Evolutionary conservation across 2,329 filamentous ascomycete genomes (phyloP), one percentile per base, ranked within the genome.

Genomic region (Neofusicoccum cordaticola): DNA sequence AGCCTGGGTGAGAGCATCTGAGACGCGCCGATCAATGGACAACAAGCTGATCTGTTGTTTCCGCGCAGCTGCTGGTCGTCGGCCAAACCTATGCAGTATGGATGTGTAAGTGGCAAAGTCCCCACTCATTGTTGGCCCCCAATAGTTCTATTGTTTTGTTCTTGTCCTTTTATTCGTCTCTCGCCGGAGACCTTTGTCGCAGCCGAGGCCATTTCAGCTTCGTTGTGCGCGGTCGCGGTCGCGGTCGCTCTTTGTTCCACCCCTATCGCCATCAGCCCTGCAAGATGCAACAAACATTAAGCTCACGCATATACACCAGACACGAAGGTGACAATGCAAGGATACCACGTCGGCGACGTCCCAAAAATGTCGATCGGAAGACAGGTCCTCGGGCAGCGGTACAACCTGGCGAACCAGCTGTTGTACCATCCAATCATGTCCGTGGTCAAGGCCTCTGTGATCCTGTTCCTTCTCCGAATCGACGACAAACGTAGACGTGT

Each of bases 381-480:
- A 48, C 68, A 75, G 53, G 66, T 76, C 35, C 66, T 67, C 15
- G 69, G 71, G 1, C 12, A 70, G 45, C 70, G 72, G 62, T 77
- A 74, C 73, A 75, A 69, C 57, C 75, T 77, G 47, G 70, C 73
- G 2, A 72, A 77, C 7, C 76, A 78, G 48, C 70, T 78, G 70
- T 65, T 77, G 44, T 78, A 77, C 62, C 75, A 78, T 50, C 76
- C 76, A 8, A 67, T 76, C 58, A 74, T 77, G 70, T 72, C 72
- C n/a, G 62, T 71, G 6, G 75, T 77, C 58, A 71, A 76, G 57
- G 74, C 74, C 22, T 76, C 75, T 12, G 74, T 77, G 60, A 75
- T 78, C 52, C 68, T 75, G 68, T 78, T 78, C 51, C 70, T 77
- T 2, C 75, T 75, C 53, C 73, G 76, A 4, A 72, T 78, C 62